Evolutionary conservation across 164 flowering plant genomes (phyloP), one percentile per base, ranked within the genome.

Genomic region (Cinnamomum micranthum): DNA sequence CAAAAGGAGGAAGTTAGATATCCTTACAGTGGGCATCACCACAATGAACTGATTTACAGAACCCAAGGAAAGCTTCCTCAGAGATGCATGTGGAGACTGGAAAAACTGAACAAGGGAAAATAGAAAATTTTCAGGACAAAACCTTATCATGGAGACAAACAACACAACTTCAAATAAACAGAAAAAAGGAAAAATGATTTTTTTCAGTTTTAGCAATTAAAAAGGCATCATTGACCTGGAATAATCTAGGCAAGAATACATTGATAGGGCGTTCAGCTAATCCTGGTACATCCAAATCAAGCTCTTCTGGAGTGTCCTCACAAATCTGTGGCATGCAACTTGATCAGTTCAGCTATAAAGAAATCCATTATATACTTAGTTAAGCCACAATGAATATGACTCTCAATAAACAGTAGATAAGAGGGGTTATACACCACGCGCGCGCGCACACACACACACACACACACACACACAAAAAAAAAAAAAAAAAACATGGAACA

Each of bases 281-380:
- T 63, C 97, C 98, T 69, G 97, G 88, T 62, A 90, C 90, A 78
- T 96, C 99, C 63, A 86, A 82, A 81, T 96, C 99, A 78, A 96
- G 90, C 72, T 88, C 88, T 85, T 96, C 98, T 0, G 99, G 99
- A 7, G 89, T 83, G 81, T 96, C 99, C 72, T 96, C 99, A 85
- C 98, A 94, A 63, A 96, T 94, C 99, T 96, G 86, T 22, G 68
- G 73, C 28, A 73, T 4, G 63, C 70, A 68, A 79, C 73, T 25
- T 27, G 60, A 71, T 65, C n/a, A 76, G 22, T 50, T 73, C 17
- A 65, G 41, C 20, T 50, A 35, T 62, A 76, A 67, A 24, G 1
- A 63, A 71, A 58, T 19, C 22, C 19, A 75, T 69, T 12, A 47
- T 20, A 41, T 41, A 69, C n/a, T 10, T 3, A 69, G 47, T 41